These are phyloP conservation scores for Sambucus nigra DNA, from an alignment of 129 eudicot genomes.

Conservation along the genomic window DNA sequence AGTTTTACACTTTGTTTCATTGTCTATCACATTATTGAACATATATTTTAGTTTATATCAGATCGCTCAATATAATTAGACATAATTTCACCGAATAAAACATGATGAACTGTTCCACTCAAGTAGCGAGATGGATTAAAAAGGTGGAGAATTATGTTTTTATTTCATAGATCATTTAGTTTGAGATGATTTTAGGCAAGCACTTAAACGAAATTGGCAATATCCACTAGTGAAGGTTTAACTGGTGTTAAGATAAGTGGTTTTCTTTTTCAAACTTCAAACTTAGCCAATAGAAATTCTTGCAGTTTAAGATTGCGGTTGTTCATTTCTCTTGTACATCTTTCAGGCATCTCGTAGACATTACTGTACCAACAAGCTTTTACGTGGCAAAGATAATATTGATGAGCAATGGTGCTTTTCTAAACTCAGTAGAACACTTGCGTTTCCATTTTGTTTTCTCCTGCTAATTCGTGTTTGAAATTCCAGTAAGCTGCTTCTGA, in stretches of 20 bases:
- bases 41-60: neutral
- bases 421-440: slow-evolving; percentile 1
- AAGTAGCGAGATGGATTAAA: no score
- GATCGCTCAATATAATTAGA: no score
- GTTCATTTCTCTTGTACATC: slow-evolving; percentile 7
- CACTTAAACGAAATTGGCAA: neutral
- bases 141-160: no score
- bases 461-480: slow-evolving; percentile 14
- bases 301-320: slow-evolving; percentile 4
- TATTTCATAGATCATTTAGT: no score
- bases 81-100: no score
- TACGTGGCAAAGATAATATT: slow-evolving; percentile 52
- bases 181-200: no score
- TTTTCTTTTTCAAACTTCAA: no score
- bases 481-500: slow-evolving; percentile 73
- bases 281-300: neutral
- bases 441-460: slow-evolving; percentile 7
- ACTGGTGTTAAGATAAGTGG: neutral
- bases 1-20: neutral
- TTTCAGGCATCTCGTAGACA: slow-evolving; percentile 90
- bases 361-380: slow-evolving; percentile 61
- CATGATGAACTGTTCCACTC: no score
- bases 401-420: slow-evolving; percentile 76
- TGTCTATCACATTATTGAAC: neutral
- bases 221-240: neutral